Conservation (phyloP, 2,329 filamentous ascomycete species). For the Trichoderma guizhouense region DNA sequence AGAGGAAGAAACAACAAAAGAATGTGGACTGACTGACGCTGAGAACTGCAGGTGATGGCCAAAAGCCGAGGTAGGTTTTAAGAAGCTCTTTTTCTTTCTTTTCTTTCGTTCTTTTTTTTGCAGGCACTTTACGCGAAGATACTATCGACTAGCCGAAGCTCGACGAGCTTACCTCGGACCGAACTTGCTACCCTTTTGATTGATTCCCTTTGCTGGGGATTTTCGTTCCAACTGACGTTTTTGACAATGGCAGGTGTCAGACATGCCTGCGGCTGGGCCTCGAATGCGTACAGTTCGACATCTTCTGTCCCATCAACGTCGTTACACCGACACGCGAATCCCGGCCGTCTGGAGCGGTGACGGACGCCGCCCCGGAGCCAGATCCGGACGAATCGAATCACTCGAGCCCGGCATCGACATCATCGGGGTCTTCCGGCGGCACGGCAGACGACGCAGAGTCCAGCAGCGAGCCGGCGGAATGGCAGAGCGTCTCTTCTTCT, state of each 20-base stretch:
- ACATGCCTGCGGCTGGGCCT: slow-evolving; percentile 11
- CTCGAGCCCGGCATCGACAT: slow-evolving; percentile 1
- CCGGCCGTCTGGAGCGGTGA: not conserved
- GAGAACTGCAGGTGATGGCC: slow-evolving; percentile 9
- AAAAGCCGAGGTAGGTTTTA: slow-evolving; percentile 10
- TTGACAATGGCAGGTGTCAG: not conserved
- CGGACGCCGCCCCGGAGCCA: not conserved
- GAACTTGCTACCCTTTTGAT: not conserved
- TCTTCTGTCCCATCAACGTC: slow-evolving; percentile 16
- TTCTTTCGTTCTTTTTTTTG: not conserved
- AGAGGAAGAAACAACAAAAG: not conserved
- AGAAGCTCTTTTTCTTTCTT: not conserved
- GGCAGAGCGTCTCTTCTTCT: not conserved
- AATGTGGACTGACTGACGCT: not conserved
- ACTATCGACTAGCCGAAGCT: not conserved
- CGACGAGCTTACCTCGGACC: not conserved
- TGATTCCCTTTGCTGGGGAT: not conserved
- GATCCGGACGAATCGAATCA: not conserved
- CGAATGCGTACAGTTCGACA: slow-evolving; percentile 15
- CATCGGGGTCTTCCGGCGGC: not conserved
- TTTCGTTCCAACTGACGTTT: not conserved
- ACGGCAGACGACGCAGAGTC: not conserved
- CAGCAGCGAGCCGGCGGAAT: not conserved
- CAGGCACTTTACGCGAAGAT: not conserved
- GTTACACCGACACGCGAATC: slow-evolving; percentile 15